Conservation (phyloP, 257 asterid genomes). For the Nicotiana obtusifolia region DNA sequence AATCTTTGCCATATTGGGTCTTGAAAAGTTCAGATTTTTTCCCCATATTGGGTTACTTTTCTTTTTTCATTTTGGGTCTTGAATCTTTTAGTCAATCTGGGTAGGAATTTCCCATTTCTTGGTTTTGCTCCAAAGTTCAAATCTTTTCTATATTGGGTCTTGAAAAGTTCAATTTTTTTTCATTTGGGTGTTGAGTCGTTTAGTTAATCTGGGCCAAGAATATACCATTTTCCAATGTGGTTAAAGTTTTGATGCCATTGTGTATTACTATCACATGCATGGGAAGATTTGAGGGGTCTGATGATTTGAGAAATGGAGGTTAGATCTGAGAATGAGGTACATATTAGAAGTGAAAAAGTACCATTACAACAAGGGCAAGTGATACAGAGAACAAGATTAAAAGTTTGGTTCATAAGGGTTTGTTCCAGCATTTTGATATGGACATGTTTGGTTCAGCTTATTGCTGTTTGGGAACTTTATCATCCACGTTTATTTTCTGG, state of each 20-base stretch:
- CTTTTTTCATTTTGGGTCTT: neutral
- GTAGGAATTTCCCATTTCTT: neutral
- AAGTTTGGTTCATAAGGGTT: slow-evolving; percentile 84
- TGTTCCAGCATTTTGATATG: slow-evolving; percentile 85
- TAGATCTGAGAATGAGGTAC: slow-evolving; percentile 36
- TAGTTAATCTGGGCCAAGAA: neutral
- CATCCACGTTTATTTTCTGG: slow-evolving; percentile 58
- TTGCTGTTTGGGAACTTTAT: slow-evolving; percentile 77
- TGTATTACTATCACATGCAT: slow-evolving; percentile 2
- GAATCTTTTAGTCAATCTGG: neutral
- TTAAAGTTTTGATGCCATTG: slow-evolving; percentile 7
- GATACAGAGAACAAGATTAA: slow-evolving; percentile 64
- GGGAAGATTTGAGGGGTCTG: slow-evolving; percentile 2
- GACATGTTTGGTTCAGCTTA: slow-evolving; percentile 90
- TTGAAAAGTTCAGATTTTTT: neutral
- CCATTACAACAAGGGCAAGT: slow-evolving; percentile 49
- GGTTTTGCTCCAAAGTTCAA: neutral
- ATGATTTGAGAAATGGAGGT: slow-evolving; percentile 31
- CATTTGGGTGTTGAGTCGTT: neutral
- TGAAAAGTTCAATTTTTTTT: neutral
- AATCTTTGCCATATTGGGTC: neutral
- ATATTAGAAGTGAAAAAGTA: slow-evolving; percentile 36
- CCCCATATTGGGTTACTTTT: too few relatives aligned
- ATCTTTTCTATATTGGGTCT: neutral
- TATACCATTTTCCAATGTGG: neutral